These are phyloP conservation scores for Rhizopogon salebrosus DNA, from an alignment of 768 basidiomycete genomes.

Conservation along the genomic window DNA sequence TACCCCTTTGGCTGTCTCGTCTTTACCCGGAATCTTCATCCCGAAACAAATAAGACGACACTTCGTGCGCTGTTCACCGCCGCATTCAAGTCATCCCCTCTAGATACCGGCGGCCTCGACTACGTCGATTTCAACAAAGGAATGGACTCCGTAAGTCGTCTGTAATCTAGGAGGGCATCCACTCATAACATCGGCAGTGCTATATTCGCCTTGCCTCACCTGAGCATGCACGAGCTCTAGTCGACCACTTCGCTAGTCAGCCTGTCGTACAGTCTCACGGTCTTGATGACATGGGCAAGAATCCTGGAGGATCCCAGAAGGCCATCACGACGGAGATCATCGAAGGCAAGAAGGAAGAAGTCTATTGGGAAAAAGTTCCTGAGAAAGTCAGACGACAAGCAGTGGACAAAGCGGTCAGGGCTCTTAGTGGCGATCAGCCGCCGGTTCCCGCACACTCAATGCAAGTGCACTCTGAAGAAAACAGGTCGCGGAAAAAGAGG, in stretches of 20 bases:
- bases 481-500: slow-evolving; percentile 13
- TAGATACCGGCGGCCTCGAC: slow-evolving; percentile 42
- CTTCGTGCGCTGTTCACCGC: slow-evolving; percentile 52
- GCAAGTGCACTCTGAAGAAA: background rate
- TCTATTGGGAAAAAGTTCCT: slow-evolving; percentile 81
- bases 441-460: background rate
- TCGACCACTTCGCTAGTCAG: slow-evolving; percentile 36
- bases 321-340: slow-evolving; percentile 51
- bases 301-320: slow-evolving; percentile 11
- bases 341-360: slow-evolving; percentile 53
- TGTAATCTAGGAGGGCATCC: too few species aligned
- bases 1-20: slow-evolving; percentile 67
- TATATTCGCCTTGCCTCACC: slow-evolving; percentile 63
- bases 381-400: slow-evolving; percentile 64
- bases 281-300: slow-evolving; percentile 47
- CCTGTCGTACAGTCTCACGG: slow-evolving; percentile 41
- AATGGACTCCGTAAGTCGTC: slow-evolving; percentile 55
- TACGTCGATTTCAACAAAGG: slow-evolving; percentile 81
- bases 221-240: slow-evolving; percentile 37
- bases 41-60: slow-evolving; percentile 78
- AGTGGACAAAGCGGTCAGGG: slow-evolving; percentile 38
- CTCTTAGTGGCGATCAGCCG: background rate
- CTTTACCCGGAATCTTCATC: slow-evolving; percentile 65
- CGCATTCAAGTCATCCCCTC: slow-evolving; percentile 27
- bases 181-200: slow-evolving; percentile 42